Percentiles rank a stretch among this genome's conserved stretches.
phyloP scores from a whole-genome alignment of 2,329 filamentous ascomycete genomes.

The Xylariaceae sp. region DNA sequence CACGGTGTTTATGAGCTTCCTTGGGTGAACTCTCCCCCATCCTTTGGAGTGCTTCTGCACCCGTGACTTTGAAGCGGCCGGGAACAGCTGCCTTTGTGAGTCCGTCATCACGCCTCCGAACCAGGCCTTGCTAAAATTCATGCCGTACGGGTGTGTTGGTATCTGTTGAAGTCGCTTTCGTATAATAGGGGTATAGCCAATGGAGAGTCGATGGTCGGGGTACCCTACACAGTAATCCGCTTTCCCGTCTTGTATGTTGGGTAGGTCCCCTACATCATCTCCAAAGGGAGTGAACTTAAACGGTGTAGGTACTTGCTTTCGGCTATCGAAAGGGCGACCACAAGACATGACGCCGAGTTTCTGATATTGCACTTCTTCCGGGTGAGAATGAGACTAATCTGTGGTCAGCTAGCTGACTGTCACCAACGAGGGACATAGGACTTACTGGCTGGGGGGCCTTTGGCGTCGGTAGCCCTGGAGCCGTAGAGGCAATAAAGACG shows the following conservation, averaged over 20 bases:
- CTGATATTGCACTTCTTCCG: slow-evolving; percentile 25
- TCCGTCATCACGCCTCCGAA: slow-evolving; percentile 15
- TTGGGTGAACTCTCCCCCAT: slow-evolving; percentile 49
- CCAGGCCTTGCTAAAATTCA: slow-evolving; percentile 47
- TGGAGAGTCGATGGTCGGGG: slow-evolving; percentile 61
- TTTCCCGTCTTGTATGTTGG: slow-evolving; percentile 55
- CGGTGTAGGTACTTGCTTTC: slow-evolving; percentile 47
- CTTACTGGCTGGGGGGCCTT: slow-evolving; percentile 40
- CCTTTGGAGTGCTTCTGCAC: slow-evolving; percentile 30
- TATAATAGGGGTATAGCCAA: slow-evolving; percentile 34
- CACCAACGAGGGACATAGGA: neutral
- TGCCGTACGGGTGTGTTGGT: slow-evolving; percentile 51
- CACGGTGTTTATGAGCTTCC: slow-evolving; percentile 56
- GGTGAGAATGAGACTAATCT: slow-evolving; percentile 55
- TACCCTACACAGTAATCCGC: slow-evolving; percentile 55
- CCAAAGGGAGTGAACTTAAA: slow-evolving; percentile 53
- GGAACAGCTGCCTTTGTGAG: slow-evolving; percentile 19
- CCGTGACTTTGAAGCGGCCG: slow-evolving; percentile 6
- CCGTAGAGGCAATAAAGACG: slow-evolving; percentile 66
- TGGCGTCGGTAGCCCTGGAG: slow-evolving; percentile 57
- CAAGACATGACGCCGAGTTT: slow-evolving; percentile 56
- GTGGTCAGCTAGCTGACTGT: neutral
- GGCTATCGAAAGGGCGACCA: slow-evolving; percentile 52
- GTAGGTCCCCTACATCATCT: slow-evolving; percentile 56
- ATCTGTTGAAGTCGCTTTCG: slow-evolving; percentile 50